A percentile compares a stretch with the other conserved stretches of the same genome.
Evolutionary conservation across 2,329 filamentous ascomycete genomes (phyloP).

Genomic region (Didymella pomorum): DNA sequence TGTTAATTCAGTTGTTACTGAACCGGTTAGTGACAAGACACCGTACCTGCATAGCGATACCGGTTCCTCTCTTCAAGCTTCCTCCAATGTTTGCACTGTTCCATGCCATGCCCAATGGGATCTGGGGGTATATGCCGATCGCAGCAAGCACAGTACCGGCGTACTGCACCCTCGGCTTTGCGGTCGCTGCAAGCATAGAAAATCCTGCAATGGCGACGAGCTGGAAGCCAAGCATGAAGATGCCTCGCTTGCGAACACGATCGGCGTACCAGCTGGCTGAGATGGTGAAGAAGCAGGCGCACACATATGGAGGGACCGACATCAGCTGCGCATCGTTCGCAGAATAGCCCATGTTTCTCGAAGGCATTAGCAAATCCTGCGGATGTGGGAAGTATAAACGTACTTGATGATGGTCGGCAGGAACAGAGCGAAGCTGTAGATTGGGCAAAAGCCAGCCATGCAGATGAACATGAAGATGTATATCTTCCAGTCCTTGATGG

Average conservation of each 20-base stretch:
- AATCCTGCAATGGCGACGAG: slow-evolving; percentile 64
- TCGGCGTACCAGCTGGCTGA: slow-evolving; percentile 43
- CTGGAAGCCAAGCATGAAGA: slow-evolving; percentile 46
- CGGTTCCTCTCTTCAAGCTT: slow-evolving; percentile 63
- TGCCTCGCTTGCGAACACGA: slow-evolving; percentile 36
- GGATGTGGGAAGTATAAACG: slow-evolving; percentile 50
- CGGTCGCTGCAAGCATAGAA: slow-evolving; percentile 40
- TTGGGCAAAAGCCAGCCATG: slow-evolving; percentile 52
- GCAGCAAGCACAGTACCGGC: slow-evolving; percentile 47
- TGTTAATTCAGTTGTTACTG: background rate
- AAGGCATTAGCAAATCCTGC: slow-evolving; percentile 63
- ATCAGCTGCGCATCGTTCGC: slow-evolving; percentile 50
- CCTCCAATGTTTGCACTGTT: slow-evolving; percentile 66
- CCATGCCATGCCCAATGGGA: slow-evolving; percentile 66
- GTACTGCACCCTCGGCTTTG: slow-evolving; percentile 42
- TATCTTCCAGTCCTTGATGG: slow-evolving; percentile 54
- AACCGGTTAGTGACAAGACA: background rate
- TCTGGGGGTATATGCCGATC: slow-evolving; percentile 62
- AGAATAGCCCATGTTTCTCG: slow-evolving; percentile 64
- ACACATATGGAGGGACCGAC: slow-evolving; percentile 68
- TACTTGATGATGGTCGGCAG: slow-evolving; percentile 63
- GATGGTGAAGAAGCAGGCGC: slow-evolving; percentile 49
- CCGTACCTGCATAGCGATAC: slow-evolving; percentile 61
- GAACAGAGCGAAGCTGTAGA: slow-evolving; percentile 58
- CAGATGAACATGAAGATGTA: slow-evolving; percentile 54